Evolutionary conservation across 2,329 filamentous ascomycete species (phyloP).

Genomic region (Fusarium goolgardi): DNA sequence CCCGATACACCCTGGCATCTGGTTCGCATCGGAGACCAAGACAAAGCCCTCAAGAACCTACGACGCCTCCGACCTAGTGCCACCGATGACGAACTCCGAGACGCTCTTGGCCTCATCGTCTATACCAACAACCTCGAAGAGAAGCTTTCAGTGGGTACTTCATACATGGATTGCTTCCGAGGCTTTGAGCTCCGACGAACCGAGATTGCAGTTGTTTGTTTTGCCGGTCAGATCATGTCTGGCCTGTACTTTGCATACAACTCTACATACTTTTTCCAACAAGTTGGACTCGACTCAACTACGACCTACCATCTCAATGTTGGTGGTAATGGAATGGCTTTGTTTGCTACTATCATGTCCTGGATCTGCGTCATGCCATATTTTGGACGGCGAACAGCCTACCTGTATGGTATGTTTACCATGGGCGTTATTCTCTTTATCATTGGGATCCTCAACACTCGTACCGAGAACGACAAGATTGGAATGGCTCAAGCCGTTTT

Average conservation of each 20-base stretch:
- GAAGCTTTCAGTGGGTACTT: conserved; percentile 51
- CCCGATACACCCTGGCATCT: conserved; percentile 62
- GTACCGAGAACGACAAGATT: conserved; percentile 38
- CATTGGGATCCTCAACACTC: conserved; percentile 57
- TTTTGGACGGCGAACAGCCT: conserved; percentile 59
- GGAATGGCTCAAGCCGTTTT: conserved; percentile 53
- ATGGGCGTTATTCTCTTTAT: conserved; percentile 55
- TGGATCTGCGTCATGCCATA: conserved; percentile 57
- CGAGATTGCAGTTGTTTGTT: conserved; percentile 52
- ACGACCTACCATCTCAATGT: conserved; percentile 54
- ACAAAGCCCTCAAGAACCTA: conserved; percentile 52
- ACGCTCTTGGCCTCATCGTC: conserved; percentile 55
- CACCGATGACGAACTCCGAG: conserved; percentile 49
- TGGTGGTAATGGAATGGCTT: conserved; percentile 54
- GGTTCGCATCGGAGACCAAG: conserved; percentile 51
- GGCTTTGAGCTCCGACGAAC: conserved; percentile 56
- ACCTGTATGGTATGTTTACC: conserved; percentile 58
- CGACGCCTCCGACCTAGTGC: conserved; percentile 47
- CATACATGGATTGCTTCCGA: conserved; percentile 59
- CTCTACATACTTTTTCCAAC: conserved; percentile 57
- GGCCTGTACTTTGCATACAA: conserved; percentile 55
- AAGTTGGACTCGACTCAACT: conserved; percentile 49
- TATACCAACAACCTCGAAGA: conserved; percentile 57
- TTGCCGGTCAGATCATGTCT: conserved; percentile 52
- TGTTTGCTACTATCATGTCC: conserved; percentile 57